phyloP scores from a whole-genome alignment of 225 moss, liverwort and hornwort species.

The Asterella californica region DNA sequence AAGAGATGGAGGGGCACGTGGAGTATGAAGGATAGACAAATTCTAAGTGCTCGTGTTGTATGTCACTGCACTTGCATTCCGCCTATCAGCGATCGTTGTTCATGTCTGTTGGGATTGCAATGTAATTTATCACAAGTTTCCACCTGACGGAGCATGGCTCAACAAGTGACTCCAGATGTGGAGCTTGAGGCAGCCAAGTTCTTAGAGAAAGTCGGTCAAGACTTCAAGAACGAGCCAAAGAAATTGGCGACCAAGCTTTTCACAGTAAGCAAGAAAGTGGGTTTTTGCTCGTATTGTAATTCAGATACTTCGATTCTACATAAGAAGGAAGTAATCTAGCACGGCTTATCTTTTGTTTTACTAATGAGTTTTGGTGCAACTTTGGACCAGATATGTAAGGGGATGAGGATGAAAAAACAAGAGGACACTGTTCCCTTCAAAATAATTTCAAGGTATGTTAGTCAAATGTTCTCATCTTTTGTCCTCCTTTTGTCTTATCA shows the following conservation, averaged over 20 bases:
- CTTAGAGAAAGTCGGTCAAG: conserved; percentile 84
- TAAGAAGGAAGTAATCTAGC: background rate
- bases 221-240: conserved; percentile 82
- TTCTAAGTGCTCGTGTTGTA: no score
- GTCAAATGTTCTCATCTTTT: background rate
- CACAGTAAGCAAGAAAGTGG: conserved; percentile 43
- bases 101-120: background rate
- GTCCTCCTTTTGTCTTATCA: no score
- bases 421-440: conserved; percentile 70
- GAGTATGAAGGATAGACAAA: no score
- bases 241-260: conserved; percentile 81
- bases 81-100: background rate
- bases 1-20: no score
- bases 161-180: conserved; percentile 47
- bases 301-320: conserved; percentile 2
- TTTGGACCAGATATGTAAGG: conserved; percentile 66
- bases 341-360: background rate
- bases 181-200: conserved; percentile 82
- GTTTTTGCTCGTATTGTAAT: background rate
- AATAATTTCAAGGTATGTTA: conserved; percentile 74
- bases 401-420: conserved; percentile 74
- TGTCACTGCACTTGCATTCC: background rate
- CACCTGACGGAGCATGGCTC: conserved; percentile 24
- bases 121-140: background rate
- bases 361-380: background rate